Evolutionary conservation across 2,329 filamentous ascomycete species (phyloP).

Genomic region (Dothistroma septosporum): DNA sequence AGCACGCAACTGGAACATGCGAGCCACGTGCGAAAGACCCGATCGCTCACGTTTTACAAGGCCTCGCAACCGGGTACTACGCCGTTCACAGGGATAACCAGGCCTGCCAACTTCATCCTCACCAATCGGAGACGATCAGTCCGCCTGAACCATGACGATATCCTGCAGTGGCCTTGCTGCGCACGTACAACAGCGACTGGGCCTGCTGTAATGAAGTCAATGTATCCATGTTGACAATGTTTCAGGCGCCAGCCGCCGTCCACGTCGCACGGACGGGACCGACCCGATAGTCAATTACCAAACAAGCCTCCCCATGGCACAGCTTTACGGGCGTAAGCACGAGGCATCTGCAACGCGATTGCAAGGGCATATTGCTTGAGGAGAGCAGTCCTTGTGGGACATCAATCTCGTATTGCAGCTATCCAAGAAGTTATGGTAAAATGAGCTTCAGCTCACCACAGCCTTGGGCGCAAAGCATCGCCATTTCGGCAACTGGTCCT

Average conservation of each 20-base stretch:
- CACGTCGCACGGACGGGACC: not conserved
- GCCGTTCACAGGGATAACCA: not conserved
- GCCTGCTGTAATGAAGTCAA: not conserved
- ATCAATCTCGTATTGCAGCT: not conserved
- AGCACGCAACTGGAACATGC: slow-evolving; percentile 1
- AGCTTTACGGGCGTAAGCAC: not conserved
- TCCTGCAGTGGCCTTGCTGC: not conserved
- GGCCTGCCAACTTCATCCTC: not conserved
- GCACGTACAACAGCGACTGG: not conserved
- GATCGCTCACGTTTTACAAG: slow-evolving; percentile 5
- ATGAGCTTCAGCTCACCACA: not conserved
- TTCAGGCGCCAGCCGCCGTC: not conserved
- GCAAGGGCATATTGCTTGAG: not conserved
- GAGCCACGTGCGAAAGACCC: not conserved
- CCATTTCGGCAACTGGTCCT: not conserved
- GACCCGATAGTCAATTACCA: not conserved
- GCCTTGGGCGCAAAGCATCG: not conserved
- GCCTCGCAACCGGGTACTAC: not conserved
- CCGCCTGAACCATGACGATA: not conserved
- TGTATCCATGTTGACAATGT: not conserved
- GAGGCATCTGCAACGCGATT: not conserved
- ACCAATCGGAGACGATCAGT: not conserved
- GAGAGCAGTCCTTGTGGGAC: not conserved
- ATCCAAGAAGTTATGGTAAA: not conserved
- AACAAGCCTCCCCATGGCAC: not conserved